Conservation (phyloP, 2,329 filamentous ascomycete genomes). For the Botrytis sinoallii region DNA sequence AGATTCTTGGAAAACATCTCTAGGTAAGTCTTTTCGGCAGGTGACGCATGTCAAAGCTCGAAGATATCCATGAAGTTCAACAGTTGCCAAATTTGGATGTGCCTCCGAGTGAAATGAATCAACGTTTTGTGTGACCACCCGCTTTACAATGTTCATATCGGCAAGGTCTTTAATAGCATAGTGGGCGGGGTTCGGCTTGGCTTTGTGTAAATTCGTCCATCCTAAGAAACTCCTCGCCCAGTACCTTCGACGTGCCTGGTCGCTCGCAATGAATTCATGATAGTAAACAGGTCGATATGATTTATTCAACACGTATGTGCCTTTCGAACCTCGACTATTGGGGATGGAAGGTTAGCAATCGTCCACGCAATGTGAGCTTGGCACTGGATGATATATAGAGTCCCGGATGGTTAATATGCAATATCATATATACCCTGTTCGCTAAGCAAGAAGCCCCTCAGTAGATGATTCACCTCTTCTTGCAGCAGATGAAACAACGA, state of each 20-base stretch:
- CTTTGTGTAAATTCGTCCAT: slow-evolving; percentile 77
- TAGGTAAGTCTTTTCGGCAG: slow-evolving; percentile 69
- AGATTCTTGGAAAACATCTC: slow-evolving; percentile 71
- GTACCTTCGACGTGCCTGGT: slow-evolving; percentile 73
- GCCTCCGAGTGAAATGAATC: slow-evolving; percentile 85
- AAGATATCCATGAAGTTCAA: slow-evolving; percentile 91
- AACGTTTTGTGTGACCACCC: slow-evolving; percentile 92
- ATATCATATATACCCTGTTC: neutral
- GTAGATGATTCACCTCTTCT: neutral
- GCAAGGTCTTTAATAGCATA: slow-evolving; percentile 71
- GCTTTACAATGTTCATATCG: slow-evolving; percentile 66
- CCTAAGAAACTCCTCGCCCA: slow-evolving; percentile 95
- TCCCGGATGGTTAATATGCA: neutral
- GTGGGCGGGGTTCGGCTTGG: slow-evolving; percentile 78
- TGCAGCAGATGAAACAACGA: slow-evolving; percentile 1
- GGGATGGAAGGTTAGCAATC: slow-evolving; percentile 7
- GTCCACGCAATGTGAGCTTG: slow-evolving; percentile 2
- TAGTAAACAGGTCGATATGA: slow-evolving; percentile 89
- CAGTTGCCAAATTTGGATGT: slow-evolving; percentile 69
- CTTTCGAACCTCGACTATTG: slow-evolving; percentile 60
- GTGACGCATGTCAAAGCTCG: slow-evolving; percentile 76
- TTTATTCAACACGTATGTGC: slow-evolving; percentile 90
- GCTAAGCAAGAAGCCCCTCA: neutral
- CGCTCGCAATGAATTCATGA: slow-evolving; percentile 74
- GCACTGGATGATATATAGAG: neutral